Evolutionary conservation across 2,329 filamentous ascomycete genomes (phyloP), one percentile per base, ranked within the genome.

Genomic region (Sordariomycetes sp.): DNA sequence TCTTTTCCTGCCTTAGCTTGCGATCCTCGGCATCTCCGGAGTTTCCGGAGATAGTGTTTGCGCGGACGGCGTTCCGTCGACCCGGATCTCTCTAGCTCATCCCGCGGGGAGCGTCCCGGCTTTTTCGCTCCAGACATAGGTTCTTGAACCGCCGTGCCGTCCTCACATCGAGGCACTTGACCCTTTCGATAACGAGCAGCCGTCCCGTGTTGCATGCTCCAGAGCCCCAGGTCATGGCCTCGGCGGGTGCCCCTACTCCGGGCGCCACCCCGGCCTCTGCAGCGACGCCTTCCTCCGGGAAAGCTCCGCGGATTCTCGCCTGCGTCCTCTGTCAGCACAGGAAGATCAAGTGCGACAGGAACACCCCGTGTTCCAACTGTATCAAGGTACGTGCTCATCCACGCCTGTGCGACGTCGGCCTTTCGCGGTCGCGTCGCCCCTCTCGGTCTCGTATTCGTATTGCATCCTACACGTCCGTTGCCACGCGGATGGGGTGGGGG

Each of bases 271-370:
- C 45, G 17, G 22, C 55, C 13, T 58, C 61, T 17, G 13, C 51
- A 6, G 39, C 45, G 20, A 36, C 55, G 17, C 34, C 55, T 10
- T 24, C 55, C 12, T 58, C 61, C n/a, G 66, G 67, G 57, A 78
- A 75, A 65, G 67, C 71, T 13, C 67, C 70, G 15, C 70, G 77
- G 62, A 72, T 80, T 53, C 68, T 80, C 58, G 77, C 77, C 22
- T 81, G 79, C 62, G 76, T 80, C 22, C 70, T 82, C 42, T 83
- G 80, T 64, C 80, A 83, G 64, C 77, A 79, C 64, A 76, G 80
- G 63, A 83, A 84, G 69, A 82, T 82, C 68, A 82, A 81, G 66
- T 84, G 80, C 67, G 79, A 83, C 63, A 74, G 80, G 60, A 76
- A 74, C 50, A 80, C 76, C 48, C 80, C 80, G 3, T 83, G 80